Base-by-base conservation (phyloP, 768 basidiomycete species). In the Rhizopogon rudus region DNA sequence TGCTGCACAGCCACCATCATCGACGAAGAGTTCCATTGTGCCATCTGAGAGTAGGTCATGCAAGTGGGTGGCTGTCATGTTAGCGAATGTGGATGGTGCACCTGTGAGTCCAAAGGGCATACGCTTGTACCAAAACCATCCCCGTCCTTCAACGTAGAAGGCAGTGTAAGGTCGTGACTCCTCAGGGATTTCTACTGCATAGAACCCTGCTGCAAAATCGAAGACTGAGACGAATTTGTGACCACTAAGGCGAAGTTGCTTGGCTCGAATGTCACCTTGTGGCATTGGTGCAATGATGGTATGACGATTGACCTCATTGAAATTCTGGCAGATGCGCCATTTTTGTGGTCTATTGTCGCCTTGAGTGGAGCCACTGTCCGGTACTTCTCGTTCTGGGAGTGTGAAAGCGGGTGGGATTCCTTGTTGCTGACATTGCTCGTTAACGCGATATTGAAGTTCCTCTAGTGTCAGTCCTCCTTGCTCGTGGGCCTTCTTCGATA, bases 41-140 rank as follows among this genome's bases (percentile, higher is more conserved):
- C 48, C 40, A 1, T 60, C 50, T 0, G 63, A 62, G 1, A 72
- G 44, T 5, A 73, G 41, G 46, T 72, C 70, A 1, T 64, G 54
- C 3, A 74, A 43, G 1, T 52, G 22, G 0, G 44, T 14, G 1
- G 71, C 69, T 1, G 64, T 68, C 60, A 72, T 61, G 4, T 70
- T 20, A 1, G 60, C 63, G 53, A 75, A 77, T 5, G 63, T 65
- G 0, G 72, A 63, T 7, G 75, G 76, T 1, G 72, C 71, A 0
- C 73, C 77, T 0, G 69, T 73, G 0, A 77, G 46, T 0, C 77
- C 76, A 55, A 78, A 76, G 0, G 73, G 76, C 71, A 79, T 75
- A 0, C 65, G 31, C 1, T 51, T 40, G 41, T 73, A 77, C 6
- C 54, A 51, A 43, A 70, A 74, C 45, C 70, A 75, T 0, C 77